Conservation (phyloP, 305 asterid species). For the Rubia balearica region DNA sequence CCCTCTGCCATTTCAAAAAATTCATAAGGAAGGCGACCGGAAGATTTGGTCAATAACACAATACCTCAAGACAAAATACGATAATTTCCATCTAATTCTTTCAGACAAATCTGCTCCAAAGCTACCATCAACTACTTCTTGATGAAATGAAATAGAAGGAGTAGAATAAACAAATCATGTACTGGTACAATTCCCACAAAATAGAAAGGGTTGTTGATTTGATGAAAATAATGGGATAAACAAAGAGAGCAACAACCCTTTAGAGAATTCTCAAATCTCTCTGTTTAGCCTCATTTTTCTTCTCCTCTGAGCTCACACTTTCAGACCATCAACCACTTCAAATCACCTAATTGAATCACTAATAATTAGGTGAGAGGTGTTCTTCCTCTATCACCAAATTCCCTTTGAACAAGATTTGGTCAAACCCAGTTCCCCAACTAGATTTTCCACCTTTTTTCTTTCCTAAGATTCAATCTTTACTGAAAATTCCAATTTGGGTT, state of each 20-base stretch:
- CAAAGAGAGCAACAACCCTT: constrained; percentile 2
- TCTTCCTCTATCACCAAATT: not conserved
- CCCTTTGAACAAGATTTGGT: constrained; percentile 1
- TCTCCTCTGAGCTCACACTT: not conserved
- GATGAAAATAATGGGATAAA: not conserved
- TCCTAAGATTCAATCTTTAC: constrained; percentile 28
- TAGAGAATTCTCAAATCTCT: not conserved
- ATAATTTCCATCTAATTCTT: not conserved
- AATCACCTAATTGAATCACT: not conserved
- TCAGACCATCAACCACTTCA: not conserved
- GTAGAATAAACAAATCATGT: too few species aligned
- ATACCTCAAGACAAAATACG: constrained; percentile 3
- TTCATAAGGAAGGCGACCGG: too few species aligned
- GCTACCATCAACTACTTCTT: not conserved
- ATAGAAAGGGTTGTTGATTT: not conserved
- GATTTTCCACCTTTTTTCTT: not conserved
- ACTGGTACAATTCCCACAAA: too few species aligned
- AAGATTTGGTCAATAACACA: not conserved
- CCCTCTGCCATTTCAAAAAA: too few species aligned
- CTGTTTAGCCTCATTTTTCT: not conserved
- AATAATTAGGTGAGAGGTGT: constrained; percentile 11
- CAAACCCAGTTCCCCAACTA: constrained; percentile 9
- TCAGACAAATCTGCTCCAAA: constrained; percentile 6
- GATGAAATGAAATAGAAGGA: too few species aligned
- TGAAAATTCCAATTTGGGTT: constrained; percentile 28